Conservation (phyloP, 371 early-diverging fungal species). For the Syncephalastrum racemosum region DNA sequence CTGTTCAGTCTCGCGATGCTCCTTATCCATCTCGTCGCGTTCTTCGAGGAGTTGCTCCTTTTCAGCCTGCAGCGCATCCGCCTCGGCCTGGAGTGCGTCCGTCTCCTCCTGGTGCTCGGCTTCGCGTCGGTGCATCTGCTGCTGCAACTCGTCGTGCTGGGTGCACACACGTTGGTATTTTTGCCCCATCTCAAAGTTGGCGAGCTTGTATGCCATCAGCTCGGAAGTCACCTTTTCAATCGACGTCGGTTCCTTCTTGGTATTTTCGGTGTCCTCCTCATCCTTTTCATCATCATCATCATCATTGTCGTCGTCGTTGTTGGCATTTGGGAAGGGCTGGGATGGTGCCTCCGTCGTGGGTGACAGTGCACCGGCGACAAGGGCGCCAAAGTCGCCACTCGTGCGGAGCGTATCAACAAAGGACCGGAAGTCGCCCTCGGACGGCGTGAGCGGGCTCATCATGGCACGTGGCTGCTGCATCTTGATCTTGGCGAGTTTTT, state of each 20-base stretch:
- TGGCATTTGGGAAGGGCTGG: not conserved
- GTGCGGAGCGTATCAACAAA: slow-evolving; percentile 43
- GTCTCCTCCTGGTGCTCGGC: slow-evolving; percentile 18
- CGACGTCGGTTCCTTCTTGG: slow-evolving; percentile 16
- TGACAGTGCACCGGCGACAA: slow-evolving; percentile 40
- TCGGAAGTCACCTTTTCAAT: slow-evolving; percentile 33
- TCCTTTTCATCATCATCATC: slow-evolving; percentile 9
- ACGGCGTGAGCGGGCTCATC: not conserved
- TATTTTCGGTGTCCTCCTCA: slow-evolving; percentile 3
- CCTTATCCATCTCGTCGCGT: slow-evolving; percentile 35
- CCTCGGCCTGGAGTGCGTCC: slow-evolving; percentile 9
- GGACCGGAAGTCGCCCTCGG: slow-evolving; percentile 17
- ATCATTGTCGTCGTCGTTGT: not conserved
- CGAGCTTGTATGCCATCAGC: slow-evolving; percentile 33
- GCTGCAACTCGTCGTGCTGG: slow-evolving; percentile 32
- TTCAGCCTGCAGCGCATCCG: slow-evolving; percentile 14
- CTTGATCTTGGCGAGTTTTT: slow-evolving; percentile 38
- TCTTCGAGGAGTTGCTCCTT: slow-evolving; percentile 32
- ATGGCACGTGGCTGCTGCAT: slow-evolving; percentile 16
- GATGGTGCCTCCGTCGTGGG: not conserved
- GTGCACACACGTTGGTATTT: slow-evolving; percentile 43
- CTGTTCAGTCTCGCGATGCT: slow-evolving; percentile 36
- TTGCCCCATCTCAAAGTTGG: slow-evolving; percentile 40
- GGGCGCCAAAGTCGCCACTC: slow-evolving; percentile 45
- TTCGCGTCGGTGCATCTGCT: slow-evolving; percentile 22